phyloP scores from a whole-genome alignment of 2,329 filamentous ascomycete genomes.

The Arachnomyces sp. region DNA sequence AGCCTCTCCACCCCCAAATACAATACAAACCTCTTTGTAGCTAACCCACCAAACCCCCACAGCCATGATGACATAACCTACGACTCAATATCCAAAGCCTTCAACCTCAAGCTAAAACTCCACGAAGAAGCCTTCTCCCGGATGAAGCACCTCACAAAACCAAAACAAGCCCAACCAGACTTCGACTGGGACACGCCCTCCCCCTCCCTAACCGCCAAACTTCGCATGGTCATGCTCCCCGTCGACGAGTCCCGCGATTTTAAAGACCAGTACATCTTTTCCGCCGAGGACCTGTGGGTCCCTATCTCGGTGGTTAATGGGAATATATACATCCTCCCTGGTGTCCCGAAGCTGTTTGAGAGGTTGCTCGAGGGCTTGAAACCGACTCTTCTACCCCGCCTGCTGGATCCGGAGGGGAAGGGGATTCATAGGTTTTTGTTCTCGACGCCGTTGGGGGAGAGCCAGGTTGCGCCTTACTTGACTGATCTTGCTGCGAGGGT shows the following conservation, averaged over 20 bases:
- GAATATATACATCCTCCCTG: slow-evolving; percentile 87
- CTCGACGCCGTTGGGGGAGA: slow-evolving; percentile 81
- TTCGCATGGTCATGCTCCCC: slow-evolving; percentile 85
- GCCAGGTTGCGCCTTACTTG: slow-evolving; percentile 71
- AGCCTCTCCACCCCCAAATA: background rate
- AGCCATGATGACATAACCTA: slow-evolving; percentile 99
- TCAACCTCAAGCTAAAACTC: slow-evolving; percentile 64
- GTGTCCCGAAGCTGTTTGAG: slow-evolving; percentile 79
- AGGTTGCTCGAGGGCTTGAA: slow-evolving; percentile 68
- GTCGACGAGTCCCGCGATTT: slow-evolving; percentile 58
- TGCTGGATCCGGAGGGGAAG: slow-evolving; percentile 73
- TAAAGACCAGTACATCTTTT: slow-evolving; percentile 68
- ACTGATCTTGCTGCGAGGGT: slow-evolving; percentile 69
- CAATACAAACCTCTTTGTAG: background rate
- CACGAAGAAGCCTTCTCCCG: slow-evolving; percentile 68
- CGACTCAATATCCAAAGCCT: slow-evolving; percentile 84
- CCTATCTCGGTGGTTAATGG: slow-evolving; percentile 82
- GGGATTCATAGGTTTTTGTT: slow-evolving; percentile 71
- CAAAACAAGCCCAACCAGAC: slow-evolving; percentile 60
- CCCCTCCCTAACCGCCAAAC: slow-evolving; percentile 66
- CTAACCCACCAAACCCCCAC: slow-evolving; percentile 2
- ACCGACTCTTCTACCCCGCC: slow-evolving; percentile 58
- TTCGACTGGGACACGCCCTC: slow-evolving; percentile 83
- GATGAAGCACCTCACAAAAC: slow-evolving; percentile 75
- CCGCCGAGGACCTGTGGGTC: slow-evolving; percentile 78